These are phyloP conservation scores for Coprinellus micaceus DNA, from an alignment of 768 basidiomycete species.

Conservation along the genomic window DNA sequence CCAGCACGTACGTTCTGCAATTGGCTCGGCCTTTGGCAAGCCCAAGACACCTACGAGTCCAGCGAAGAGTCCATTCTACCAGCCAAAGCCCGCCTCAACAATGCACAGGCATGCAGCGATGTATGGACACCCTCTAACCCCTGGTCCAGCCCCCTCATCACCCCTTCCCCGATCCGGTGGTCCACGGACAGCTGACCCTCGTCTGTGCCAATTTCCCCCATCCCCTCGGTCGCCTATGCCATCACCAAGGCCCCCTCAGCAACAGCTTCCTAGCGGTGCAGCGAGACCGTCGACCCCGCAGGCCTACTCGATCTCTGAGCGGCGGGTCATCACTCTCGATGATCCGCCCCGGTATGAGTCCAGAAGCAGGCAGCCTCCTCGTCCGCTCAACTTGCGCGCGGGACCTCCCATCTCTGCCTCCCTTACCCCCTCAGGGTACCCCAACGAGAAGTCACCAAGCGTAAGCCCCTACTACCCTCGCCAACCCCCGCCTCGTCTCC, in stretches of 20 bases:
- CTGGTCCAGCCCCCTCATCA: neutral
- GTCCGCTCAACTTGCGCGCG: neutral
- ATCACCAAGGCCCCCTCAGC: neutral
- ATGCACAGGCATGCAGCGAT: neutral
- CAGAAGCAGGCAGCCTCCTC: neutral
- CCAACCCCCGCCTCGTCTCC: neutral
- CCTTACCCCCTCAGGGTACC: slow-evolving; percentile 1
- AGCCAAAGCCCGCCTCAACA: neutral
- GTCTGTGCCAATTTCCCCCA: slow-evolving; percentile 3
- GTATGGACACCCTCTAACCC: neutral
- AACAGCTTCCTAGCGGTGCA: slow-evolving; percentile 1
- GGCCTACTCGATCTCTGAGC: neutral
- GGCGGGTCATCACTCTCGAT: neutral
- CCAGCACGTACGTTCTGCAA: slow-evolving; percentile 7
- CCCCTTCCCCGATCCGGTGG: neutral
- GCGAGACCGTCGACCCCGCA: neutral
- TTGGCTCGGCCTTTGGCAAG: neutral
- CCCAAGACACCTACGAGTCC: neutral
- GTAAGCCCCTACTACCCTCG: slow-evolving; percentile 5
- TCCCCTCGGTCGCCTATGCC: neutral
- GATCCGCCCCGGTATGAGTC: neutral
- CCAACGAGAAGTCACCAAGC: slow-evolving; percentile 10
- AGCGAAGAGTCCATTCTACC: slow-evolving; percentile 1
- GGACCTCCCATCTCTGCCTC: neutral
- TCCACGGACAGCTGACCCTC: slow-evolving; percentile 6